phyloP scores from a whole-genome alignment of 2,329 filamentous ascomycete species.

The Aureobasidium uvarum region DNA sequence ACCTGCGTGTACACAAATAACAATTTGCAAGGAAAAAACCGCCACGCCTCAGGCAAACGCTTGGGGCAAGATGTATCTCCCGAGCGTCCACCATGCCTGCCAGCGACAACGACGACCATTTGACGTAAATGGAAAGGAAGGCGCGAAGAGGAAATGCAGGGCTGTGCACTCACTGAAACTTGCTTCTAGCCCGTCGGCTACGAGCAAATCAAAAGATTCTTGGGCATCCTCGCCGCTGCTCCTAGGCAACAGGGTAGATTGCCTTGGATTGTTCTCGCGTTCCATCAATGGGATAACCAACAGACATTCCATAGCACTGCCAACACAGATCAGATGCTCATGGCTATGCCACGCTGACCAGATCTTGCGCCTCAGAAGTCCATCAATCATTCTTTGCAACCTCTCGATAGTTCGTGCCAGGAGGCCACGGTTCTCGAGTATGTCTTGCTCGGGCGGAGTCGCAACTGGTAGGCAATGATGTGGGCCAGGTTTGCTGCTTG shows the following conservation, averaged over 20 bases:
- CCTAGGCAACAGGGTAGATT: constrained; percentile 4
- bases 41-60: constrained; percentile 24
- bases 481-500: constrained; percentile 50
- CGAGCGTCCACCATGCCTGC: not conserved
- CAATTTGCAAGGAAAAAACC: not conserved
- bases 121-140: not conserved
- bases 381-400: constrained; percentile 35
- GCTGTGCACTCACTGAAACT: constrained; percentile 11
- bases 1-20: constrained; percentile 13
- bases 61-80: not conserved
- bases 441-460: constrained; percentile 30
- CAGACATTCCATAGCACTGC: constrained; percentile 42
- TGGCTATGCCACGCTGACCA: constrained; percentile 42
- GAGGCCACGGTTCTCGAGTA: constrained; percentile 30
- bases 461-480: constrained; percentile 42
- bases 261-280: not conserved
- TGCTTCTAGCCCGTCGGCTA: not conserved
- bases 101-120: not conserved
- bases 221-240: not conserved
- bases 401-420: constrained; percentile 31
- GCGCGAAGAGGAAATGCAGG: not conserved
- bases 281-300: constrained; percentile 38
- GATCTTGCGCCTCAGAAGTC: constrained; percentile 38
- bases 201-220: not conserved
- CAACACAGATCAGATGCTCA: constrained; percentile 40